A percentile compares a stretch with the other conserved stretches of the same genome.
phyloP scores from a whole-genome alignment of 495 filamentous ascomycete genomes.

The Lentithecium fluviatile region DNA sequence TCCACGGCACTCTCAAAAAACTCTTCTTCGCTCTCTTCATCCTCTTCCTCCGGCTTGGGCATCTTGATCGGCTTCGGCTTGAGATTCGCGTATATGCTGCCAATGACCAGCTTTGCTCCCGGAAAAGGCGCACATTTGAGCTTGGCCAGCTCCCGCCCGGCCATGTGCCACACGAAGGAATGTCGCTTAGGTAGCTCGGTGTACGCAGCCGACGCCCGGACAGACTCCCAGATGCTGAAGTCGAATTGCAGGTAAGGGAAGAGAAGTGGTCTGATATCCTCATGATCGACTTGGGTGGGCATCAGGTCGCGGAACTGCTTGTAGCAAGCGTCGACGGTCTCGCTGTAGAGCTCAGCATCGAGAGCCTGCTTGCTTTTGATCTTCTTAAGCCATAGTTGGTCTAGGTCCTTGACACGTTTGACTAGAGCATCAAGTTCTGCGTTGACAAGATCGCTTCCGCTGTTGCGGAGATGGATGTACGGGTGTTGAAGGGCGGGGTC shows the following conservation, averaged over 20 bases:
- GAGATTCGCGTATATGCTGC: constrained; percentile 1
- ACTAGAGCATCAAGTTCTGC: constrained; percentile 4
- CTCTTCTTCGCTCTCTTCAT: constrained; percentile 15
- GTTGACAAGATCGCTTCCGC: background rate
- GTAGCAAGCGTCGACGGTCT: constrained; percentile 18
- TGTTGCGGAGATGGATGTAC: background rate
- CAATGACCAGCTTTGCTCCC: background rate
- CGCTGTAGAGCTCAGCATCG: constrained; percentile 8
- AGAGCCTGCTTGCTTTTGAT: background rate
- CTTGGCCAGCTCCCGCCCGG: constrained; percentile 30
- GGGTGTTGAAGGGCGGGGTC: constrained; percentile 23
- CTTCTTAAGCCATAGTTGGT: background rate
- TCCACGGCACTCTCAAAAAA: background rate
- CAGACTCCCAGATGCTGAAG: constrained; percentile 22
- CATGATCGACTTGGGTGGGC: background rate
- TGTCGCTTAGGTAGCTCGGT: background rate
- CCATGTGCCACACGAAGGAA: constrained; percentile 29
- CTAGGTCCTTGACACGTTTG: background rate
- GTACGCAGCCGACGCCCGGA: constrained; percentile 33
- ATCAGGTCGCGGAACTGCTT: background rate
- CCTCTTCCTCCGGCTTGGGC: constrained; percentile 2
- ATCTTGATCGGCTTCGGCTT: constrained; percentile 10
- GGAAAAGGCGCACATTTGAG: constrained; percentile 17
- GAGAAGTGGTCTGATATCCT: constrained; percentile 6
- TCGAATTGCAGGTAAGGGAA: background rate